Conservation (phyloP, 106 monocot species). For the Dendrobium catenatum region DNA sequence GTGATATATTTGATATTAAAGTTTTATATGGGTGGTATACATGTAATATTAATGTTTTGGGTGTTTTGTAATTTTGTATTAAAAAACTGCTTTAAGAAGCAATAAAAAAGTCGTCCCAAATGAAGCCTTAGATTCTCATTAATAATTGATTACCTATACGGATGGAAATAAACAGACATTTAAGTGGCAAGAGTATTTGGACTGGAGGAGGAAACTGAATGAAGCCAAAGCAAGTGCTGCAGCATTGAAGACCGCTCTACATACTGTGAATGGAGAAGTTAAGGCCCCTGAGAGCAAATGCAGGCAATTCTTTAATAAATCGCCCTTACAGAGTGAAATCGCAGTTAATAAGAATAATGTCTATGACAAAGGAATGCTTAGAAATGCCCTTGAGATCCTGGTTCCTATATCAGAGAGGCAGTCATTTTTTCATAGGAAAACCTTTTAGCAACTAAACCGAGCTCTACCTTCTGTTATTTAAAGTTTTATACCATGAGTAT, state of each 20-base stretch:
- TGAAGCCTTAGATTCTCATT: not conserved
- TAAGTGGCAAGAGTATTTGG: constrained; percentile 96
- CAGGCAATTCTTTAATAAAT: constrained; percentile 42
- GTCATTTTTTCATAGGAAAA: constrained; percentile 47
- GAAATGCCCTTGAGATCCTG: constrained; percentile 60
- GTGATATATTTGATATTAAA: too few relatives aligned
- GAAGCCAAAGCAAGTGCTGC: constrained; percentile 76
- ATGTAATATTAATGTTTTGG: too few relatives aligned
- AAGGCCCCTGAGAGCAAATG: constrained; percentile 50
- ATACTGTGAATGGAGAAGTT: constrained; percentile 24
- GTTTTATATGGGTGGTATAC: too few relatives aligned
- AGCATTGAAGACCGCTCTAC: constrained; percentile 49
- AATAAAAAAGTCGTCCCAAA: too few relatives aligned
- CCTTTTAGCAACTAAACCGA: not conserved
- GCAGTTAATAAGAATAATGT: constrained; percentile 58
- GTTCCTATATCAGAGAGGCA: constrained; percentile 58
- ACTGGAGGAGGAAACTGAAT: constrained; percentile 77
- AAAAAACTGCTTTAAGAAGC: too few relatives aligned
- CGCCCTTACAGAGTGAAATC: constrained; percentile 34
- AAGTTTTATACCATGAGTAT: too few relatives aligned
- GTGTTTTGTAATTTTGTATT: too few relatives aligned
- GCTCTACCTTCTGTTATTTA: not conserved
- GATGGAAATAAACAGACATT: constrained; percentile 49
- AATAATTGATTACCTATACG: not conserved
- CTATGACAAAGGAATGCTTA: constrained; percentile 59